These are phyloP conservation scores for Rhizophora apiculata DNA, from an alignment of 345 rosid species.

Conservation along the genomic window DNA sequence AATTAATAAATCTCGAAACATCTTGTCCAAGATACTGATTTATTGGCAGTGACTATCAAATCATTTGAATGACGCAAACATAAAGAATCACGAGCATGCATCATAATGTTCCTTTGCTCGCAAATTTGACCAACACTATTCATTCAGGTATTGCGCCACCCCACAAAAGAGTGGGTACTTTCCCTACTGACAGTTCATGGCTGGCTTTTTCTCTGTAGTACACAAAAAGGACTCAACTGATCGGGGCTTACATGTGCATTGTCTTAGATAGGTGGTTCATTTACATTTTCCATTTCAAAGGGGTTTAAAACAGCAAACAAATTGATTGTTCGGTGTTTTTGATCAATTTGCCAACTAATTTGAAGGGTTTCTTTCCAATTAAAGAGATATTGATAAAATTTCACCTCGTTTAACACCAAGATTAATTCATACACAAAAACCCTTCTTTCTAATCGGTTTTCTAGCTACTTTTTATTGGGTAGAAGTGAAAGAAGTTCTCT, in stretches of 20 bases:
- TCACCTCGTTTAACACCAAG: no score
- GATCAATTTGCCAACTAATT: no score
- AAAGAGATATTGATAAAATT: no score
- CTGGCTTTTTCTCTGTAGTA: not conserved
- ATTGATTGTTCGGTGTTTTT: no score
- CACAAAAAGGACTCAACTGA: not conserved
- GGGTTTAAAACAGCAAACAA: not conserved
- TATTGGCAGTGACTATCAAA: constrained; percentile 36
- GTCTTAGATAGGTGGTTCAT: not conserved
- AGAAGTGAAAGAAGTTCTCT: no score
- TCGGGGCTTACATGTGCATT: not conserved
- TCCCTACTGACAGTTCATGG: not conserved
- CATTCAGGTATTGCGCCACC: not conserved
- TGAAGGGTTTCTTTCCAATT: no score
- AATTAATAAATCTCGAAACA: constrained; percentile 11
- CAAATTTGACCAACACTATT: not conserved
- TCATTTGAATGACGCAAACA: constrained; percentile 14
- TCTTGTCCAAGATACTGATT: constrained; percentile 31
- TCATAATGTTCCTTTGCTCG: not conserved
- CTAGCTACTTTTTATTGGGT: no score
- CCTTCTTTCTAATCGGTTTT: no score
- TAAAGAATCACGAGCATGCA: constrained; percentile 1
- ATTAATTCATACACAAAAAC: no score
- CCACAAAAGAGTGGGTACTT: not conserved
- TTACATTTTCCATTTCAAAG: not conserved